Evolutionary conservation across 1,139 yeast genomes (phyloP).

Genomic region (Yamadazyma taylorii): DNA sequence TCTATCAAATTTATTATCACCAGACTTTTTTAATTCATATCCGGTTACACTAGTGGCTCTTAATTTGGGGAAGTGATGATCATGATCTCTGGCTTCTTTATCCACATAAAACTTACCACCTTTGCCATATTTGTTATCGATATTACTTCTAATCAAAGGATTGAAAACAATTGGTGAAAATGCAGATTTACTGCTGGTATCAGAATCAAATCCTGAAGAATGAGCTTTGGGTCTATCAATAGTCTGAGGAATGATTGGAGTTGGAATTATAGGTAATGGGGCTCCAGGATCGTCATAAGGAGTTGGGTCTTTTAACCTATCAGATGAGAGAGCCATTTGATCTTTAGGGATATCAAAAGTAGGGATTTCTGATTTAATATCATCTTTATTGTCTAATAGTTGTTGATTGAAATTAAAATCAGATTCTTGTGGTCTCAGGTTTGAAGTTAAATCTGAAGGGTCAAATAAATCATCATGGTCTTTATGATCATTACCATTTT

Average conservation of each 20-base stretch:
- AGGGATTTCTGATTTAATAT: neutral
- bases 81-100: slow-evolving; percentile 24
- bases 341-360: slow-evolving; percentile 55
- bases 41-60: slow-evolving; percentile 48
- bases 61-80: slow-evolving; percentile 26
- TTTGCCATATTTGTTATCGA: slow-evolving; percentile 78
- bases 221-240: slow-evolving; percentile 17
- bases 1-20: slow-evolving; percentile 13
- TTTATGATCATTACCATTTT: neutral
- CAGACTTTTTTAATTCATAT: slow-evolving; percentile 22
- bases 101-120: slow-evolving; percentile 82
- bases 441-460: neutral
- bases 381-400: neutral
- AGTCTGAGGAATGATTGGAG: slow-evolving; percentile 48
- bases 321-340: slow-evolving; percentile 45
- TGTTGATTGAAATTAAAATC: slow-evolving; percentile 1
- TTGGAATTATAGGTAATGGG: slow-evolving; percentile 63
- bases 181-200: slow-evolving; percentile 39
- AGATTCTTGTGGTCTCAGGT: slow-evolving; percentile 1
- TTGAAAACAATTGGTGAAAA: slow-evolving; percentile 82
- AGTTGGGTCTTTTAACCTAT: slow-evolving; percentile 22
- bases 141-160: slow-evolving; percentile 70
- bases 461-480: slow-evolving; percentile 1
- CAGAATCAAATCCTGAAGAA: slow-evolving; percentile 11
- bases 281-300: slow-evolving; percentile 86